These are phyloP conservation scores for Apiospora arundinis DNA, from an alignment of 2,329 filamentous ascomycete species.

Conservation along the genomic window DNA sequence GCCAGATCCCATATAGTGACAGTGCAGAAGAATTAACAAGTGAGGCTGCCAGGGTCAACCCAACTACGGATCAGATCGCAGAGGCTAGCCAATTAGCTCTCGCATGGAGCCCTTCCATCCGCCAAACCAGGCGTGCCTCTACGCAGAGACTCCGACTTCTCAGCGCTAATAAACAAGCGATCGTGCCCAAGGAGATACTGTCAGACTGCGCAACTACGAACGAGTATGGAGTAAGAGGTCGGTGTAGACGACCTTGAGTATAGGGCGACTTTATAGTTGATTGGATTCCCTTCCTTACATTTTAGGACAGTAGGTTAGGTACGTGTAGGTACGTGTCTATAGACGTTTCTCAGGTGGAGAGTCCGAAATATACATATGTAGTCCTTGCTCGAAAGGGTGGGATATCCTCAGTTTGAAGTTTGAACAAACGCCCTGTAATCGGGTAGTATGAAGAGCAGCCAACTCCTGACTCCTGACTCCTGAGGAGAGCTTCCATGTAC, in stretches of 20 bases:
- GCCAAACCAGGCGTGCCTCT: background rate
- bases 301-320: background rate
- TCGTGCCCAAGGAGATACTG: background rate
- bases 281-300: background rate
- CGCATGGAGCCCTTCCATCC: background rate
- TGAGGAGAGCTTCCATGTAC: too few species aligned
- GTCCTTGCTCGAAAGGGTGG: too few species aligned
- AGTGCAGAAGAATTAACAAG: background rate
- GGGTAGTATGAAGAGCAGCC: too few species aligned
- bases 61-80: conserved; percentile 4
- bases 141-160: background rate
- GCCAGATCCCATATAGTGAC: background rate
- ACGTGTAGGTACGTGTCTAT: too few species aligned
- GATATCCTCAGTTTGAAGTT: too few species aligned
- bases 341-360: background rate
- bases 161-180: background rate
- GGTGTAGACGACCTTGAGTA: background rate
- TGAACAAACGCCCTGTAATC: too few species aligned
- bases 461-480: too few species aligned
- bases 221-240: background rate
- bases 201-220: background rate
- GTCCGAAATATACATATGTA: too few species aligned
- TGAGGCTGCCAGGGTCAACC: background rate
- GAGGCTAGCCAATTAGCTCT: conserved; percentile 6
- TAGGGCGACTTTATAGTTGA: background rate